Conservation (phyloP, 257 asterid genomes). For the Eustoma russellianum region DNA sequence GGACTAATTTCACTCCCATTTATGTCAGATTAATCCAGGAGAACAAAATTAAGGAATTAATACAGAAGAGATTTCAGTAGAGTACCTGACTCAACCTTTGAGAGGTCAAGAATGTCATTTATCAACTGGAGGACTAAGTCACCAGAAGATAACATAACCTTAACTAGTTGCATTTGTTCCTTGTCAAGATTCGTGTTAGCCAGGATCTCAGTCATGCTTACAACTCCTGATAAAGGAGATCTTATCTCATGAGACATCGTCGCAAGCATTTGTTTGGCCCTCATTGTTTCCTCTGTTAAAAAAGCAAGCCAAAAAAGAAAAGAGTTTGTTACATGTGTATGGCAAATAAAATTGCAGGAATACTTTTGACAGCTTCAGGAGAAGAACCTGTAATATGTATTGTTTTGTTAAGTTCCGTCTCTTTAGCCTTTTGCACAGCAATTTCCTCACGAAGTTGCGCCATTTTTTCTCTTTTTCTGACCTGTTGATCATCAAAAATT, state of each 20-base stretch:
- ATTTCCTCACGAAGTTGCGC: constrained; percentile 83
- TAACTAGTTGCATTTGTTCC: constrained; percentile 54
- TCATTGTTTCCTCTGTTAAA: constrained; percentile 78
- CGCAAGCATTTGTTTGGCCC: constrained; percentile 94
- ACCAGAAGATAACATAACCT: constrained; percentile 46
- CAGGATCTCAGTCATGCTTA: constrained; percentile 88
- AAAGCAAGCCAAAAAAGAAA: constrained; percentile 4
- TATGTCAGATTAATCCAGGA: too few relatives aligned
- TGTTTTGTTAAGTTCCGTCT: constrained; percentile 83
- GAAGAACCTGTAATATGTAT: constrained; percentile 74
- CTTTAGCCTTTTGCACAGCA: constrained; percentile 91
- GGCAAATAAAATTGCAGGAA: neutral
- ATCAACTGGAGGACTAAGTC: constrained; percentile 64
- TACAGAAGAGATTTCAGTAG: too few relatives aligned
- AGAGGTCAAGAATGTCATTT: constrained; percentile 87
- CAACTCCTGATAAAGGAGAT: constrained; percentile 88
- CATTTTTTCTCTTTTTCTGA: constrained; percentile 70
- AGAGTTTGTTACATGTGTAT: constrained; percentile 3
- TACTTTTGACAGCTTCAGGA: neutral
- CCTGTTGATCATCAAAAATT: constrained; percentile 27
- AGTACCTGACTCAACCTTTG: constrained; percentile 62
- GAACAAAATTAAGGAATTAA: too few relatives aligned
- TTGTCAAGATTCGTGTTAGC: constrained; percentile 67
- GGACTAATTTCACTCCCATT: too few relatives aligned
- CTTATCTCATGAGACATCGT: constrained; percentile 97